A percentile compares a stretch with the other conserved stretches of the same genome.
Conservation (phyloP, 148 eudicot species). For the Limonium bicolor region DNA sequence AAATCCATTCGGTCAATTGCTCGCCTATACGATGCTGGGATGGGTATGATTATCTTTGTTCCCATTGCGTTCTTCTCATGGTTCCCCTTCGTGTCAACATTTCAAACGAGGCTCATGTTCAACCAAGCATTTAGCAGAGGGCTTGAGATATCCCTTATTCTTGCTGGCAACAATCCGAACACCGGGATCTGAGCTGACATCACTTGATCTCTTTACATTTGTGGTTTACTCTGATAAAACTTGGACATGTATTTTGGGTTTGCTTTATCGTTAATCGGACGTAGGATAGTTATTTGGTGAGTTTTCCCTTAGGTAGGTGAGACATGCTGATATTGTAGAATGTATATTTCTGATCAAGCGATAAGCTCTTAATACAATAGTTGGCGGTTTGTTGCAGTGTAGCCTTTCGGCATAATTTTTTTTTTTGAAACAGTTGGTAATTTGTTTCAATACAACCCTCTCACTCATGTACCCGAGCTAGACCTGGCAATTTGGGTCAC, state of each 20-base stretch:
- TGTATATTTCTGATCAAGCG: too few relatives aligned
- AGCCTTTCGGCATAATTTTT: too few relatives aligned
- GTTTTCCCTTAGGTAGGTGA: too few relatives aligned
- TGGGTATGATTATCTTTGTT: slow-evolving; percentile 87
- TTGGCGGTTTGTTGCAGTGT: too few relatives aligned
- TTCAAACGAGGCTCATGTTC: slow-evolving; percentile 97
- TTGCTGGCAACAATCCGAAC: slow-evolving; percentile 92
- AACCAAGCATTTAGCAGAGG: slow-evolving; percentile 99
- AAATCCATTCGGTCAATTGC: slow-evolving; percentile 86
- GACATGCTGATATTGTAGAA: too few relatives aligned
- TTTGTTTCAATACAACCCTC: too few relatives aligned
- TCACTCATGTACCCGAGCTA: too few relatives aligned
- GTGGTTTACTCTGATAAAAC: too few relatives aligned
- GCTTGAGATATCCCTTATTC: slow-evolving; percentile 93
- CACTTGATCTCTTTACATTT: not conserved
- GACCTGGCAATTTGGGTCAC: too few relatives aligned
- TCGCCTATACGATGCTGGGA: slow-evolving; percentile 89
- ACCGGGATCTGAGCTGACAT: slow-evolving; percentile 32
- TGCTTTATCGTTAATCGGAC: not conserved
- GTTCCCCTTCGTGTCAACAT: slow-evolving; percentile 93
- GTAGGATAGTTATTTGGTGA: too few relatives aligned
- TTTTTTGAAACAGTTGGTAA: too few relatives aligned
- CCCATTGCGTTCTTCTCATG: slow-evolving; percentile 87
- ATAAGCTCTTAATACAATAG: too few relatives aligned
- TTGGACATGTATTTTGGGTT: not conserved